phyloP scores from a whole-genome alignment of 75 land plant genomes.

The Sequoiadendron giganteum region DNA sequence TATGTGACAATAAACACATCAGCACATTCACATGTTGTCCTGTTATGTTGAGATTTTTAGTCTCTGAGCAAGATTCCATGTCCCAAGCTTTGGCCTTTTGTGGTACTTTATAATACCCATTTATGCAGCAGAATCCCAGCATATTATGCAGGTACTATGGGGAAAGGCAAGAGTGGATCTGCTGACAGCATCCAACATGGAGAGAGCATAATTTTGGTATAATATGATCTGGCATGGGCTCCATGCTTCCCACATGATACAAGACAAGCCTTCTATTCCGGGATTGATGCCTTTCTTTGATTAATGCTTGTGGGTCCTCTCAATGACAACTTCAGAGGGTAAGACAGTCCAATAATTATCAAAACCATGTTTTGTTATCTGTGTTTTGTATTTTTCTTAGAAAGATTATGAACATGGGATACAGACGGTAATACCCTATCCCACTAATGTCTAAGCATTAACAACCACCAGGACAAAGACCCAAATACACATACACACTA shows the following conservation, averaged over 20 bases:
- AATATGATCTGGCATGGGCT: conserved; percentile 5
- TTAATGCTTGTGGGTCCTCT: background rate
- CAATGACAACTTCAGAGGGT: background rate
- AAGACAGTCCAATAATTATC: background rate
- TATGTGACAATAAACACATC: background rate
- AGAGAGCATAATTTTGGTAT: background rate
- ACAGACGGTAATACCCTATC: background rate
- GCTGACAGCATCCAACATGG: background rate
- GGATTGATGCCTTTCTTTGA: background rate
- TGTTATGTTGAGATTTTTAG: background rate
- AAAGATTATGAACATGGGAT: background rate
- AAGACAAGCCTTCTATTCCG: background rate
- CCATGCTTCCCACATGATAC: conserved; percentile 5
- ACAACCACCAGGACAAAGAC: background rate
- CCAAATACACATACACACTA: no score
- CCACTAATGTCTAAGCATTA: background rate
- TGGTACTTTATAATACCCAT: background rate
- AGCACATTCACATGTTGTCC: background rate
- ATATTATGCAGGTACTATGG: background rate
- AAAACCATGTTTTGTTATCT: background rate
- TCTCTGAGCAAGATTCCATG: conserved; percentile 5
- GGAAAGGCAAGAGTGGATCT: background rate
- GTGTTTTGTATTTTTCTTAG: background rate
- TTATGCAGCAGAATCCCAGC: background rate
- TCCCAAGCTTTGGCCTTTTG: background rate